Conservation (phyloP, 1,284 basidiomycete species). For the Salmacisia buchloeana region DNA sequence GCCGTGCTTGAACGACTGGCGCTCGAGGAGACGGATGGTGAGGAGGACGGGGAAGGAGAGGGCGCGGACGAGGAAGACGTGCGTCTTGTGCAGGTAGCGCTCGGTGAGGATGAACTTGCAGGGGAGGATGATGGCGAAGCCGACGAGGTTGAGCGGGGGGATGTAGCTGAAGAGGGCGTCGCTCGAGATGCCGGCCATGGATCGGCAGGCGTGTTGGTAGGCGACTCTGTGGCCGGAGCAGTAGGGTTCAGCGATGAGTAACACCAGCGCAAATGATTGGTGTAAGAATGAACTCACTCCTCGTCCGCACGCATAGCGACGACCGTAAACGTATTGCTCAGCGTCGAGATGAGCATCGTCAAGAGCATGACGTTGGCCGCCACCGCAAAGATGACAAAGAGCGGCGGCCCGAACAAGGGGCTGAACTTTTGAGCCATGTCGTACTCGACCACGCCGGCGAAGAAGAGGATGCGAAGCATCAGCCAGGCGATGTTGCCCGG, state of each 20-base stretch:
- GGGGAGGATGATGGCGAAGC: conserved; percentile 21
- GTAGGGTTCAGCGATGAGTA: background rate
- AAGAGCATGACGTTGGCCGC: conserved; percentile 71
- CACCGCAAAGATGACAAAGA: conserved; percentile 61
- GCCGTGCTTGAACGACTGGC: conserved; percentile 55
- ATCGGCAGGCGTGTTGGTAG: conserved; percentile 70
- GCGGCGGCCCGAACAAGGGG: conserved; percentile 71
- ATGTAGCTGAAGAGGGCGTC: conserved; percentile 90
- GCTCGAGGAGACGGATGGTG: conserved; percentile 72
- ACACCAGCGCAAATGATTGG: background rate
- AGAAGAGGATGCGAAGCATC: conserved; percentile 72
- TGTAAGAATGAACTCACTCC: conserved; percentile 59
- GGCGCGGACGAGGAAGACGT: conserved; percentile 56
- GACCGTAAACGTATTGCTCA: conserved; percentile 85
- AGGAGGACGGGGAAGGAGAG: conserved; percentile 83
- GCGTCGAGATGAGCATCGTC: conserved; percentile 65
- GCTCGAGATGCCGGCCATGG: conserved; percentile 63
- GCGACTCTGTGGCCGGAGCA: conserved; percentile 61
- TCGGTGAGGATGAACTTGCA: conserved; percentile 22
- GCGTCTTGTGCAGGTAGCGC: conserved; percentile 59
- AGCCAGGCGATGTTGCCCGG: conserved; percentile 72
- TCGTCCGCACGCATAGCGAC: conserved; percentile 86
- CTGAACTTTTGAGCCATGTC: conserved; percentile 59
- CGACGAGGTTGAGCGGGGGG: conserved; percentile 62
- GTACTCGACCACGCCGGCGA: conserved; percentile 42